A percentile compares a stretch with the other conserved stretches of the same genome.
Conservation (phyloP, 371 early-diverging fungal genomes). For the Coemansia sp. region DNA sequence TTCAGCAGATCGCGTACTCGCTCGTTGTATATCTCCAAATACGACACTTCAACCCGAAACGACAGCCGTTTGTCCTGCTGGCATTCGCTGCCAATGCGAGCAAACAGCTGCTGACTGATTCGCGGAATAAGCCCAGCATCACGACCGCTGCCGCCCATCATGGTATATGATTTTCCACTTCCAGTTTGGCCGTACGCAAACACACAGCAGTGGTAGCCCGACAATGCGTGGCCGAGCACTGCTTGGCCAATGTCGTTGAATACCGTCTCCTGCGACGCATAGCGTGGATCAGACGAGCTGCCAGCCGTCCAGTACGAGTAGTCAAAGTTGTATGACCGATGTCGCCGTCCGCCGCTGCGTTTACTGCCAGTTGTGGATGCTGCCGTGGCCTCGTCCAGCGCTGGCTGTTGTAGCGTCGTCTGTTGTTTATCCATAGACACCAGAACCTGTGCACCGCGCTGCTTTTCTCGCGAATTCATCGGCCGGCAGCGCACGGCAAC, state of each 20-base stretch:
- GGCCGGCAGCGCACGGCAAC: slow-evolving; percentile 80
- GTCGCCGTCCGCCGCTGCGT: slow-evolving; percentile 3
- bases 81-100: slow-evolving; percentile 57
- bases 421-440: slow-evolving; percentile 42
- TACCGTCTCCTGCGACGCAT: slow-evolving; percentile 74
- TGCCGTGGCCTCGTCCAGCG: not conserved
- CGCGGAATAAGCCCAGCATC: slow-evolving; percentile 84
- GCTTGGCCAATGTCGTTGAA: slow-evolving; percentile 75
- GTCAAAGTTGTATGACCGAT: slow-evolving; percentile 73
- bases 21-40: slow-evolving; percentile 86
- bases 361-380: not conserved
- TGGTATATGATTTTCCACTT: slow-evolving; percentile 80
- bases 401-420: slow-evolving; percentile 21
- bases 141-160: slow-evolving; percentile 65
- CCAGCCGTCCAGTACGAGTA: slow-evolving; percentile 78
- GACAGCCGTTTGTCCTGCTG: slow-evolving; percentile 54
- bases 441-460: slow-evolving; percentile 28
- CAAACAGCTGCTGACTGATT: slow-evolving; percentile 76
- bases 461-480: slow-evolving; percentile 67
- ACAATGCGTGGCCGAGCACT: slow-evolving; percentile 81
- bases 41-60: slow-evolving; percentile 78
- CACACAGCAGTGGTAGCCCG: slow-evolving; percentile 85
- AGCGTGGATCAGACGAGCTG: slow-evolving; percentile 62
- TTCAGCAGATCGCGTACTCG: slow-evolving; percentile 87
- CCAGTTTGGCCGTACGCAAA: slow-evolving; percentile 92